These are phyloP conservation scores for Nicotiana knightiana DNA, from an alignment of 257 asterid species.

Conservation along the genomic window DNA sequence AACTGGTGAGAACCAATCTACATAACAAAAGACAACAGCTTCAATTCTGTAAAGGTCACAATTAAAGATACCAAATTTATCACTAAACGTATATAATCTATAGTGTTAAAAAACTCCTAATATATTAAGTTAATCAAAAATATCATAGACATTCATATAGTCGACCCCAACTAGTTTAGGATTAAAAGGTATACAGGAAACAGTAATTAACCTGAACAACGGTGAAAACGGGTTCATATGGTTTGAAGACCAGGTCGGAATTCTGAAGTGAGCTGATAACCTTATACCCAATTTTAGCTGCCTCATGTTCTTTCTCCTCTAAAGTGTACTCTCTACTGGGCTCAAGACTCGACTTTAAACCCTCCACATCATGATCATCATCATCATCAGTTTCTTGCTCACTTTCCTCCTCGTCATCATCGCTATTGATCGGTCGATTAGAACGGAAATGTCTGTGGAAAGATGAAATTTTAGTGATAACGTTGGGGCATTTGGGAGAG, in stretches of 20 bases:
- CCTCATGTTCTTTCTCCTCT: not conserved
- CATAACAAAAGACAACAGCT: not conserved
- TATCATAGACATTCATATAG: too few species aligned
- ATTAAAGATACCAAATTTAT: not conserved
- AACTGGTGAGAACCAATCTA: constrained; percentile 97
- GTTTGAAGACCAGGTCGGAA: constrained; percentile 52
- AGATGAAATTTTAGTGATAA: not conserved
- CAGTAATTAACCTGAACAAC: constrained; percentile 58
- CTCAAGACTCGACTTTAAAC: not conserved
- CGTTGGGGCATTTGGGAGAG: not conserved
- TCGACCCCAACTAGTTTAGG: not conserved
- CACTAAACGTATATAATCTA: not conserved
- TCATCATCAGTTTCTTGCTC: constrained; percentile 5
- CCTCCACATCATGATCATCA: constrained; percentile 7
- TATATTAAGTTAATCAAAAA: too few species aligned
- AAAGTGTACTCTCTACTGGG: not conserved
- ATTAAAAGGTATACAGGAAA: not conserved
- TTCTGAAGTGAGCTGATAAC: constrained; percentile 61
- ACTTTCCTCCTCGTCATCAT: constrained; percentile 4
- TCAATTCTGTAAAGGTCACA: not conserved
- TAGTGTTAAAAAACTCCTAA: too few species aligned
- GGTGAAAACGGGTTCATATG: constrained; percentile 67
- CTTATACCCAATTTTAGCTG: constrained; percentile 65
- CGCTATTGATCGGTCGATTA: constrained; percentile 5
- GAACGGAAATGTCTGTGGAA: constrained; percentile 12